These are phyloP conservation scores for Psilocybe cyanescens DNA, from an alignment of 768 basidiomycete species.

Conservation along the genomic window DNA sequence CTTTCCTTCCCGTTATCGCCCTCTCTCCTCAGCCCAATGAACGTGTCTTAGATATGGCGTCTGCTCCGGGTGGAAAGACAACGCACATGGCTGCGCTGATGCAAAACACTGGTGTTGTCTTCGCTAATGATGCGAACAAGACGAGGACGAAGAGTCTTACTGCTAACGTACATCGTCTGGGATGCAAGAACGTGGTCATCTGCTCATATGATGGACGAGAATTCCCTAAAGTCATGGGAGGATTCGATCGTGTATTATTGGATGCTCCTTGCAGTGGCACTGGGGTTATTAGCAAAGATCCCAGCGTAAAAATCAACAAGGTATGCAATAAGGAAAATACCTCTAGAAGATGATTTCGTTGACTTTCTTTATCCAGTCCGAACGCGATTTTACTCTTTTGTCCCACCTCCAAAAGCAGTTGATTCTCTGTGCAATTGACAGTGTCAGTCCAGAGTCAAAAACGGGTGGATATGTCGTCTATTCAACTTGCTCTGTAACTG, in stretches of 20 bases:
- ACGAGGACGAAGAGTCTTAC: constrained; percentile 94
- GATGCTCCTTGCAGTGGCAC: constrained; percentile 99
- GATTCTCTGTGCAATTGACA: constrained; percentile 97
- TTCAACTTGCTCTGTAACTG: constrained; percentile 97
- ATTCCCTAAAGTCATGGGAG: constrained; percentile 98
- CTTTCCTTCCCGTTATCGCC: constrained; percentile 98
- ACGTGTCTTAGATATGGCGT: constrained; percentile 97
- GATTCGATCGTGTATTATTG: constrained; percentile 95
- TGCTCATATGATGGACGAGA: constrained; percentile 98
- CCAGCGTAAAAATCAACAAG: constrained; percentile 98
- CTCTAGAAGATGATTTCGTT: constrained; percentile 8
- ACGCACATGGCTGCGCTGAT: constrained; percentile 97
- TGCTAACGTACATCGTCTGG: constrained; percentile 94
- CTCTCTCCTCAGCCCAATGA: constrained; percentile 92
- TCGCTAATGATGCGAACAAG: constrained; percentile 97
- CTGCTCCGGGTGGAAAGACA: constrained; percentile 97
- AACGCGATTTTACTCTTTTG: constrained; percentile 94
- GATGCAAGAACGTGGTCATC: constrained; percentile 97
- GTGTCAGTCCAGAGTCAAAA: constrained; percentile 85
- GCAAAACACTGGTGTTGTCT: constrained; percentile 97
- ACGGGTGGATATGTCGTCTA: constrained; percentile 96
- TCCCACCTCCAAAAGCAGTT: constrained; percentile 98
- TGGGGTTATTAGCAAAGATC: constrained; percentile 97
- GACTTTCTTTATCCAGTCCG: constrained; percentile 57
- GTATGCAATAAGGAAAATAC: constrained; percentile 41